Conservation (phyloP, 1,284 basidiomycete species). For the Heliocybe sulcata region DNA sequence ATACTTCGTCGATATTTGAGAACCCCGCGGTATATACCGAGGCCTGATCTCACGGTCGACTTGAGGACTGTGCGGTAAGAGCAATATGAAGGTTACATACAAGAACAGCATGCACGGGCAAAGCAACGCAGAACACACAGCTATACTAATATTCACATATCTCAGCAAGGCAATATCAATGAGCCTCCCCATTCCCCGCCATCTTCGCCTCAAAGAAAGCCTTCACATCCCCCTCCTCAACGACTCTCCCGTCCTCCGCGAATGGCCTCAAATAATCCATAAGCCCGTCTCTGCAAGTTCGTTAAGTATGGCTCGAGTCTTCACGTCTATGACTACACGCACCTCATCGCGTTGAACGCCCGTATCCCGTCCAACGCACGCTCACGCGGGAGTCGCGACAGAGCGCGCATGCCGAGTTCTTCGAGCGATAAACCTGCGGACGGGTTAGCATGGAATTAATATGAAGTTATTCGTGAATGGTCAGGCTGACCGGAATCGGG, state of each 20-base stretch:
- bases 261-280: constrained; percentile 69
- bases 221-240: constrained; percentile 64
- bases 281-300: constrained; percentile 55
- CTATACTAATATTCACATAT: not conserved
- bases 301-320: not conserved
- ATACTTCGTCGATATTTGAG: no score
- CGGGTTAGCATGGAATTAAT: no score
- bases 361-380: constrained; percentile 72
- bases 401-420: constrained; percentile 71
- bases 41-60: no score
- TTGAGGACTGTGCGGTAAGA: no score
- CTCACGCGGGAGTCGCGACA: constrained; percentile 63
- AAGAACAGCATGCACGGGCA: no score
- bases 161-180: not conserved
- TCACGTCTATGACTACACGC: constrained; percentile 12
- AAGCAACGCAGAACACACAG: no score
- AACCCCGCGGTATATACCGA: no score
- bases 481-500: constrained; percentile 59
- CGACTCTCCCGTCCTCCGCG: constrained; percentile 69
- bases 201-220: constrained; percentile 53
- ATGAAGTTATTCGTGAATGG: no score
- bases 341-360: constrained; percentile 78
- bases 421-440: constrained; percentile 70
- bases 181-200: not conserved
- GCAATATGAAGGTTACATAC: no score